Percentiles rank a stretch among this genome's conserved stretches.
phyloP scores from a whole-genome alignment of 176 grass and related monocot species.

The Oryza australiensis region DNA sequence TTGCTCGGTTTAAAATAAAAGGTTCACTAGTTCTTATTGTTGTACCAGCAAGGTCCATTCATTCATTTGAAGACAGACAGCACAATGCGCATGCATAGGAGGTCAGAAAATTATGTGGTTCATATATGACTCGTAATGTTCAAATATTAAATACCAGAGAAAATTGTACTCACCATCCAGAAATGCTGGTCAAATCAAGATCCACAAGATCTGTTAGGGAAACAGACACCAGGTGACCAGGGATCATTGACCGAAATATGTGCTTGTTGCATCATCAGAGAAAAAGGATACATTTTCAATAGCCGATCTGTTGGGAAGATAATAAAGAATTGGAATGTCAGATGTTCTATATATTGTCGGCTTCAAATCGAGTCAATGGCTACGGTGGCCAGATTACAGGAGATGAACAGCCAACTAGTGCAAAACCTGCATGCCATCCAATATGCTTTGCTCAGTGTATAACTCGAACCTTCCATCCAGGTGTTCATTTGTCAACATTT shows the following conservation, averaged over 20 bases:
- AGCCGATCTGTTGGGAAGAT: not conserved
- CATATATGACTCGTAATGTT: not conserved
- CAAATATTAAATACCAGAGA: not conserved
- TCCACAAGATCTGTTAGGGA: constrained; percentile 10
- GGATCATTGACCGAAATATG: constrained; percentile 23
- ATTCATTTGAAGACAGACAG: not conserved
- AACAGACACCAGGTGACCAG: constrained; percentile 2
- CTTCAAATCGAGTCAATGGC: not conserved
- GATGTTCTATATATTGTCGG: not conserved
- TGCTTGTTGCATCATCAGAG: not conserved
- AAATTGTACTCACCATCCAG: not conserved
- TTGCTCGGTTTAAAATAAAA: not conserved
- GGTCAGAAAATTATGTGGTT: not conserved
- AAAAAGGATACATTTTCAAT: not conserved
- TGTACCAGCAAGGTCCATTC: not conserved
- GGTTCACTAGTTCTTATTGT: not conserved
- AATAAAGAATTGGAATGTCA: constrained; percentile 19
- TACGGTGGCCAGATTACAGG: constrained; percentile 14
- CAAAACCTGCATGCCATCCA: constrained; percentile 21
- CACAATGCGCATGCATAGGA: not conserved
- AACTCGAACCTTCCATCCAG: not conserved
- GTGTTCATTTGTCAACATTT: constrained; percentile 25
- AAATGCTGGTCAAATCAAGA: constrained; percentile 17
- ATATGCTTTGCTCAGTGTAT: not conserved
- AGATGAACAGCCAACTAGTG: not conserved